Percentiles rank a stretch among this genome's conserved stretches.
Evolutionary conservation across 2,329 filamentous ascomycete genomes (phyloP).

Genomic region (Neopestalotiopsis sp.): DNA sequence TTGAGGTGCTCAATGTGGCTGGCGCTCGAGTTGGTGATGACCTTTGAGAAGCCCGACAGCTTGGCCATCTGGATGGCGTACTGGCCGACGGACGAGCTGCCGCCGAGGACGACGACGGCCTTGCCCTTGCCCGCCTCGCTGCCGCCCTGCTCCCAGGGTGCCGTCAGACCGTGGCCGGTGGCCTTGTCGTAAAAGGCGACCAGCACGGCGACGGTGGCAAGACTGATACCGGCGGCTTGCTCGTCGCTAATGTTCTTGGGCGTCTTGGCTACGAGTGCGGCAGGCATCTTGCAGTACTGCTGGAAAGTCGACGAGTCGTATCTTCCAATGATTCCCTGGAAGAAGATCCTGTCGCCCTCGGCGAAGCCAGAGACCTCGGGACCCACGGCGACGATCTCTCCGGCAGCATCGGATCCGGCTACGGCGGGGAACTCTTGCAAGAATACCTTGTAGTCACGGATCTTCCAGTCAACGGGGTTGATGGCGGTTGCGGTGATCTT

Average conservation of each 20-base stretch:
- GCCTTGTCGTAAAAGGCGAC: conserved; percentile 29
- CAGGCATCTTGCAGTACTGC: conserved; percentile 42
- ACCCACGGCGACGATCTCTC: conserved; percentile 27
- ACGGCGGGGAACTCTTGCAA: conserved; percentile 25
- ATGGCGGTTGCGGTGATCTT: conserved; percentile 35
- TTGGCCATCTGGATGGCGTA: conserved; percentile 40
- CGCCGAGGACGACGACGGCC: conserved; percentile 38
- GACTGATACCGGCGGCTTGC: conserved; percentile 34
- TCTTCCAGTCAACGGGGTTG: conserved; percentile 43
- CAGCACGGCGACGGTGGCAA: conserved; percentile 29
- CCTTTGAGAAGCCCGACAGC: conserved; percentile 38
- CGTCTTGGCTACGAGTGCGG: conserved; percentile 37
- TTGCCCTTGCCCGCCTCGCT: conserved; percentile 27
- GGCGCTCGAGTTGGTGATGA: conserved; percentile 38
- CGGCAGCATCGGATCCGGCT: conserved; percentile 33
- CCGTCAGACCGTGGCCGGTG: conserved; percentile 30
- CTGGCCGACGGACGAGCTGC: conserved; percentile 40
- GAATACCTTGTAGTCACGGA: conserved; percentile 35
- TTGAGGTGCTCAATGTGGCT: conserved; percentile 29
- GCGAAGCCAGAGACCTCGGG: conserved; percentile 27
- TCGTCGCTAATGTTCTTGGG: conserved; percentile 36
- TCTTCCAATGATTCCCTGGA: conserved; percentile 40
- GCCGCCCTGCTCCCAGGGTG: conserved; percentile 36
- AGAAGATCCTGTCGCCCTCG: conserved; percentile 38
- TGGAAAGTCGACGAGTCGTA: conserved; percentile 40